A percentile compares a stretch with the other conserved stretches of the same genome.
Evolutionary conservation across 495 filamentous ascomycete genomes (phyloP).

Genomic region (Talaromyces proteolyticus): DNA sequence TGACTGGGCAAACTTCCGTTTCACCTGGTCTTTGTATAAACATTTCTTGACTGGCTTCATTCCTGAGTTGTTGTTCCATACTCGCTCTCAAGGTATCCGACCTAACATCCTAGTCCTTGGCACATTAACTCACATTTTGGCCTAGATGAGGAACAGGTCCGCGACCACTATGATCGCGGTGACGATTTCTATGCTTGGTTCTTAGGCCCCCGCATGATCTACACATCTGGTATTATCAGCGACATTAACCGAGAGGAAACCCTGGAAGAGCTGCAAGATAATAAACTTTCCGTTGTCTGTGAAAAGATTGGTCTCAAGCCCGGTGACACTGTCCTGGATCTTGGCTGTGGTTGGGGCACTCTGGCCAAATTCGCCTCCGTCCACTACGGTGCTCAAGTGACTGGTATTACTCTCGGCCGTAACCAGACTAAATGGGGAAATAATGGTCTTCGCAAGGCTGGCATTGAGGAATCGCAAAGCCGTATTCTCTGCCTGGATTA

Average conservation of each 20-base stretch:
- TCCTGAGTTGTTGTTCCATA: constrained; percentile 63
- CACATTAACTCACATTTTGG: neutral
- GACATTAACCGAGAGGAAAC: constrained; percentile 60
- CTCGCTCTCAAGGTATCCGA: constrained; percentile 58
- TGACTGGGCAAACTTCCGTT: constrained; percentile 65
- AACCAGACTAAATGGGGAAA: constrained; percentile 73
- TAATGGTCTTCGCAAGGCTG: constrained; percentile 52
- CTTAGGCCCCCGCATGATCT: constrained; percentile 68
- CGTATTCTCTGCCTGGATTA: constrained; percentile 64
- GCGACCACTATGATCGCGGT: constrained; percentile 69
- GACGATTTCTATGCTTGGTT: constrained; percentile 76
- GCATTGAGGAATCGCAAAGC: constrained; percentile 56
- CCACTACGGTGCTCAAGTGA: constrained; percentile 57
- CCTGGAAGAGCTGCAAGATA: constrained; percentile 65
- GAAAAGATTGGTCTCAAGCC: constrained; percentile 61
- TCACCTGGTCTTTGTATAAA: constrained; percentile 59
- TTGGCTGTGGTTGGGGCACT: constrained; percentile 69
- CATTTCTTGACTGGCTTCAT: constrained; percentile 65
- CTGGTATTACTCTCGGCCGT: constrained; percentile 62
- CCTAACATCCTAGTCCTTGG: neutral
- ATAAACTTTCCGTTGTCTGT: constrained; percentile 66
- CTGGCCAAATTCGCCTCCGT: constrained; percentile 59
- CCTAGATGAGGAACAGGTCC: constrained; percentile 71
- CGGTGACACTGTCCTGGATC: constrained; percentile 60
- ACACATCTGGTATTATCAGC: constrained; percentile 64